phyloP scores from a whole-genome alignment of 352 stramenopile species.

The Peronospora belbahrii region DNA sequence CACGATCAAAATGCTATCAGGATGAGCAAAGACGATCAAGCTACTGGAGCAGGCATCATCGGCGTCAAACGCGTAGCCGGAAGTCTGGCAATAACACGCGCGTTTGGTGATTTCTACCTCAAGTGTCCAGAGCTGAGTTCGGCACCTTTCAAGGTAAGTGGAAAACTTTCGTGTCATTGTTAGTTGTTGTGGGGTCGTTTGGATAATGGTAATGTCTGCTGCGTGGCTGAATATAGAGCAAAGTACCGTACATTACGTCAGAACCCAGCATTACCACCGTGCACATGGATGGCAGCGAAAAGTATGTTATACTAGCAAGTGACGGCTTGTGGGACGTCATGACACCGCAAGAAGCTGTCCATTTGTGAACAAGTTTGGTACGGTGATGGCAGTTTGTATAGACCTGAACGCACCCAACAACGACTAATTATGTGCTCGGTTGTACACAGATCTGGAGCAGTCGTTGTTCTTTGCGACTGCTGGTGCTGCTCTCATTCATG shows the following conservation, averaged over 20 bases:
- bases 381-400: neutral
- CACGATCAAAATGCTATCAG: conserved; percentile 79
- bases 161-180: neutral
- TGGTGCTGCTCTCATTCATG: conserved; percentile 60
- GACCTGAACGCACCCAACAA: neutral
- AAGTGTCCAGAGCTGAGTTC: conserved; percentile 89
- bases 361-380: conserved; percentile 69
- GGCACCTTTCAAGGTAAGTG: conserved; percentile 82
- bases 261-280: conserved; percentile 52
- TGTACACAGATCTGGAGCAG: conserved; percentile 31
- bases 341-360: conserved; percentile 46
- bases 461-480: conserved; percentile 47
- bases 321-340: conserved; percentile 82
- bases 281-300: conserved; percentile 46
- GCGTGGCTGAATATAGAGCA: conserved; percentile 34
- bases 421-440: conserved; percentile 1
- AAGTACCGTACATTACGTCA: conserved; percentile 71
- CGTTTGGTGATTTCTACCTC: conserved; percentile 90
- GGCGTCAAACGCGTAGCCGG: conserved; percentile 89
- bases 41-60: conserved; percentile 47
- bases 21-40: conserved; percentile 88
- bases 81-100: conserved; percentile 87
- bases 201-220: conserved; percentile 1
- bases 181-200: neutral
- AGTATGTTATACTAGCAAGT: conserved; percentile 71